A percentile compares a stretch with the other conserved stretches of the same genome.
phyloP scores from a whole-genome alignment of 192 early-diverging fungal genomes.

The Coemansia sp. region DNA sequence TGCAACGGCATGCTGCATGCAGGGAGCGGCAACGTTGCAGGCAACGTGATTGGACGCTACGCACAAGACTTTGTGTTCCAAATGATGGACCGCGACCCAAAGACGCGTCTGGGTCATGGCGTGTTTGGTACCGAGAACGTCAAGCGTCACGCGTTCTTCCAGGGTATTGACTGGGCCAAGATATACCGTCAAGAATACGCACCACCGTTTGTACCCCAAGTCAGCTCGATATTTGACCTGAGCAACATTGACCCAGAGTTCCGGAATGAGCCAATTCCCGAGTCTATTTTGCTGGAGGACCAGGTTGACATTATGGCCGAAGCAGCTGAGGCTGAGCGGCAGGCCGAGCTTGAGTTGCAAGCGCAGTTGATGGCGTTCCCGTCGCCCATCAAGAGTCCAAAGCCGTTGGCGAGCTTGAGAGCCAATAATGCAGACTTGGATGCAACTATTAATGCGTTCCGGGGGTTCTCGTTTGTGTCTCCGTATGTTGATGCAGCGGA shows the following conservation, averaged over 20 bases:
- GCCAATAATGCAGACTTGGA: slow-evolving; percentile 23
- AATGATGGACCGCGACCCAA: slow-evolving; percentile 66
- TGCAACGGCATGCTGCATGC: slow-evolving; percentile 27
- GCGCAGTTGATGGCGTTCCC: slow-evolving; percentile 42
- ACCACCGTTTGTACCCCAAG: slow-evolving; percentile 70
- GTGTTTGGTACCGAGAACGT: slow-evolving; percentile 61
- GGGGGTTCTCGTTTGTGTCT: slow-evolving; percentile 49
- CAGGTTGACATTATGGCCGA: slow-evolving; percentile 40
- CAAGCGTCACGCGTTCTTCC: slow-evolving; percentile 65
- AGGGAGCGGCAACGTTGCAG: slow-evolving; percentile 18
- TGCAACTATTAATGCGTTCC: slow-evolving; percentile 37
- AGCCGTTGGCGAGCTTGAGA: slow-evolving; percentile 2
- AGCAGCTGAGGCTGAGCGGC: slow-evolving; percentile 42
- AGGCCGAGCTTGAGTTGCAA: slow-evolving; percentile 41
- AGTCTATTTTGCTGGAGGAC: slow-evolving; percentile 39
- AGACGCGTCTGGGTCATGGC: slow-evolving; percentile 58
- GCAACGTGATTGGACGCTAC: slow-evolving; percentile 17
- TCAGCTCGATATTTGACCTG: slow-evolving; percentile 55
- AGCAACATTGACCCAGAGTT: slow-evolving; percentile 57
- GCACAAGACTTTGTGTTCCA: slow-evolving; percentile 50
- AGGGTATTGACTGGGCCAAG: slow-evolving; percentile 64
- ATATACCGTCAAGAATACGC: slow-evolving; percentile 61
- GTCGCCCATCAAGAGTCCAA: slow-evolving; percentile 28
- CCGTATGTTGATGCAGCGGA: slow-evolving; percentile 30
- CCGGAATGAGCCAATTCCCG: slow-evolving; percentile 51